Conservation (phyloP, 371 early-diverging fungal genomes). For the Mortierella sp. region DNA sequence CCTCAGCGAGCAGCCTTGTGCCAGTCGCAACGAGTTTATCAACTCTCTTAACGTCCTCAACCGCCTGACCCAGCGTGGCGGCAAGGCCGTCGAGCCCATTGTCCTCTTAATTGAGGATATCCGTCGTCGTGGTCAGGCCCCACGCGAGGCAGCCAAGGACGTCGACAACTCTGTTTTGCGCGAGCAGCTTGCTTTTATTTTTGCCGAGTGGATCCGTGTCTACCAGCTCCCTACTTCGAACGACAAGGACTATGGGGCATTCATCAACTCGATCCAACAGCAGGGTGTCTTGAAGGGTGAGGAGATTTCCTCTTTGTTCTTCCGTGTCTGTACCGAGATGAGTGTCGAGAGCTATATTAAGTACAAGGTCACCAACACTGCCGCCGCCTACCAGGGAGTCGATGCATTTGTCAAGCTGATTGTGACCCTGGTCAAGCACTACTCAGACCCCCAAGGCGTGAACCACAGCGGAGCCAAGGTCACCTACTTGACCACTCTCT, state of each 20-base stretch:
- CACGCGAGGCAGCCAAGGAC: conserved; percentile 56
- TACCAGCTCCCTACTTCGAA: conserved; percentile 86
- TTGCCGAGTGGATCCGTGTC: conserved; percentile 93
- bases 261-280: conserved; percentile 81
- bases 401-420: conserved; percentile 90
- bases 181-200: conserved; percentile 79
- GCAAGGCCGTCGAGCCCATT: conserved; percentile 75
- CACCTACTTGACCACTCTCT: conserved; percentile 80
- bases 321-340: conserved; percentile 90
- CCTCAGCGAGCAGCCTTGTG: conserved; percentile 74
- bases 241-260: conserved; percentile 78
- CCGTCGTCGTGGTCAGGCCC: conserved; percentile 39
- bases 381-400: conserved; percentile 79
- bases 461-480: conserved; percentile 66
- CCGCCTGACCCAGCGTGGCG: conserved; percentile 71
- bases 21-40: conserved; percentile 80
- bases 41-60: conserved; percentile 80
- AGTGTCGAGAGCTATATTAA: conserved; percentile 83
- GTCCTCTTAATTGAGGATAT: conserved; percentile 67
- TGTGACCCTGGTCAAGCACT: conserved; percentile 77
- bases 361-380: conserved; percentile 66
- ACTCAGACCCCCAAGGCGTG: conserved; percentile 62
- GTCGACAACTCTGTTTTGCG: conserved; percentile 66
- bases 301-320: conserved; percentile 86
- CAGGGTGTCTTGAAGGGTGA: conserved; percentile 84